Conservation (phyloP, 2,329 filamentous ascomycete genomes). For the Cladosporium cucumerinum region DNA sequence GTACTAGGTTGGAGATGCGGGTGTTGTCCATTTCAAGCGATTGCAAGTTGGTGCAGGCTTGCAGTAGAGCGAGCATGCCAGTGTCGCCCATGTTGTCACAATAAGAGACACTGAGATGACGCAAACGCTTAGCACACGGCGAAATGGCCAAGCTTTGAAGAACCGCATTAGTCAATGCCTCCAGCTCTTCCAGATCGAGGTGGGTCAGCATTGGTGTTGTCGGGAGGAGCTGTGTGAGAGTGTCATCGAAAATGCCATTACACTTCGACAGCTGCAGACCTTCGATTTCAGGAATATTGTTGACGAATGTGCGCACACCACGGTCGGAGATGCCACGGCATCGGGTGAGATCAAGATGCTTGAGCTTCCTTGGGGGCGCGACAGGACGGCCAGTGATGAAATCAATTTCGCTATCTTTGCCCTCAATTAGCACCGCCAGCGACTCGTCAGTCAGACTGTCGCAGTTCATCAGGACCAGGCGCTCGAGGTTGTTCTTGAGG, state of each 20-base stretch:
- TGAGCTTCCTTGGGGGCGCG: constrained; percentile 72
- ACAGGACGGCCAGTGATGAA: constrained; percentile 72
- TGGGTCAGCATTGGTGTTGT: constrained; percentile 76
- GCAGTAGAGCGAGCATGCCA: constrained; percentile 79
- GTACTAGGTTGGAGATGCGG: constrained; percentile 77
- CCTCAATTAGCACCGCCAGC: constrained; percentile 71
- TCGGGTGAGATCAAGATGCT: constrained; percentile 79
- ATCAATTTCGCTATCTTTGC: constrained; percentile 73
- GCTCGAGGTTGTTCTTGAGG: constrained; percentile 74
- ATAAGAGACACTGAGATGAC: constrained; percentile 83
- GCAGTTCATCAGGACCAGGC: constrained; percentile 78
- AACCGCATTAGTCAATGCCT: constrained; percentile 69
- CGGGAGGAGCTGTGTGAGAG: constrained; percentile 68
- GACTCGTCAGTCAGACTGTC: constrained; percentile 72
- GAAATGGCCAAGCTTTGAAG: constrained; percentile 73
- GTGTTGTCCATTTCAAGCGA: constrained; percentile 91
- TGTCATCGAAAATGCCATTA: constrained; percentile 67
- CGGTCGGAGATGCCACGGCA: constrained; percentile 70
- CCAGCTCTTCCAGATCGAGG: constrained; percentile 84
- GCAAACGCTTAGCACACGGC: constrained; percentile 66
- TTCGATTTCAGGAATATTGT: constrained; percentile 74
- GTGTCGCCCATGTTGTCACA: constrained; percentile 81
- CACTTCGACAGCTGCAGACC: constrained; percentile 81
- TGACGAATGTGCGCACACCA: constrained; percentile 67
- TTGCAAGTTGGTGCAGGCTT: constrained; percentile 65